Evolutionary conservation across 2,329 filamentous ascomycete genomes (phyloP).

Genomic region (Bimuria novae-zelandiae): DNA sequence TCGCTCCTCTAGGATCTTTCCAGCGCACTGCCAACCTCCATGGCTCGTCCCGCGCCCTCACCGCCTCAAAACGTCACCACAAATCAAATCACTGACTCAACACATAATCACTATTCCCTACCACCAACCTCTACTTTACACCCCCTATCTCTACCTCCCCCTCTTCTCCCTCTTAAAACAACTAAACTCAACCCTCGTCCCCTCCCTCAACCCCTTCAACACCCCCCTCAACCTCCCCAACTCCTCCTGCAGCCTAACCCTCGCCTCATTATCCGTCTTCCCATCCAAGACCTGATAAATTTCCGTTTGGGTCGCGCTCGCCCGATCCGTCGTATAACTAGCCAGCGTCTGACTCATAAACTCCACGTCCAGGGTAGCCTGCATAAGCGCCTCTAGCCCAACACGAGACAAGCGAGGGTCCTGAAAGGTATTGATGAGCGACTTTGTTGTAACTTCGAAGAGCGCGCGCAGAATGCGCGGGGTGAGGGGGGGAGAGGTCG

Average conservation of each 20-base stretch:
- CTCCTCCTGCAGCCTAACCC: conserved; percentile 80
- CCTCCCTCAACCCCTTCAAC: conserved; percentile 65
- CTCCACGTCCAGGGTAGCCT: conserved; percentile 95
- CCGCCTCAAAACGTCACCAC: no score
- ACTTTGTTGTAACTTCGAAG: conserved; percentile 77
- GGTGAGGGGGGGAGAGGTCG: conserved; percentile 71
- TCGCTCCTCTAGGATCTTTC: no score
- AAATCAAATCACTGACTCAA: no score
- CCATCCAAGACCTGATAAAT: conserved; percentile 91
- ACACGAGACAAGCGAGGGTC: conserved; percentile 60
- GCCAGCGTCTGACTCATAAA: conserved; percentile 93
- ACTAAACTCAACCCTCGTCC: conserved; percentile 44
- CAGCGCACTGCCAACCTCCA: no score
- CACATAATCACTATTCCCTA: no score
- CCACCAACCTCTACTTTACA: no score
- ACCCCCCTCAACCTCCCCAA: conserved; percentile 86
- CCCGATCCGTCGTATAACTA: conserved; percentile 84
- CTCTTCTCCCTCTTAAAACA: conserved; percentile 42
- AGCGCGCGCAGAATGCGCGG: conserved; percentile 82
- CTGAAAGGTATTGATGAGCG: conserved; percentile 81
- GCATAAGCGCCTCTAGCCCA: conserved; percentile 82
- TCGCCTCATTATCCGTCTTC: conserved; percentile 85
- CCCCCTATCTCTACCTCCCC: conserved; percentile 6
- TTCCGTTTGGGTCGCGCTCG: conserved; percentile 79
- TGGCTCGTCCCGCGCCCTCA: no score